Evolutionary conservation across 495 filamentous ascomycete species (phyloP).

Genomic region (Hypoxylon perforatum): DNA sequence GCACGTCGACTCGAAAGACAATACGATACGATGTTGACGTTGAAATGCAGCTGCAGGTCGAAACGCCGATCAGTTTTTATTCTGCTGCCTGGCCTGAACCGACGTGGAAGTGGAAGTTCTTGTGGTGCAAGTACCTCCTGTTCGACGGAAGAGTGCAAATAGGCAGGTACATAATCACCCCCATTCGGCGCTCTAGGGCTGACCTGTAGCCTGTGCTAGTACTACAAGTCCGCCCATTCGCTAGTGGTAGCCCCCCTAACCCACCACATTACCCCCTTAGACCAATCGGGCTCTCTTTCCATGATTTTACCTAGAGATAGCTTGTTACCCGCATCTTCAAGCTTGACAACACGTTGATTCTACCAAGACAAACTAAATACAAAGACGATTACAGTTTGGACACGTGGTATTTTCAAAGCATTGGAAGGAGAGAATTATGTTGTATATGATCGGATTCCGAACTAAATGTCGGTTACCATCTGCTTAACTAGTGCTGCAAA

Average conservation of each 20-base stretch:
- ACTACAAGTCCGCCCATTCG: background rate
- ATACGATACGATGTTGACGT: conserved; percentile 4
- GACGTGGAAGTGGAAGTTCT: conserved; percentile 12
- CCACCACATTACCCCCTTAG: conserved; percentile 3
- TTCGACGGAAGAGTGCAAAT: background rate
- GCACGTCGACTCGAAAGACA: too few relatives aligned
- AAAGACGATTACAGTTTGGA: background rate
- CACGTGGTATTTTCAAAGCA: background rate
- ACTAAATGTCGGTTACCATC: conserved; percentile 17
- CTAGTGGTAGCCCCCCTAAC: conserved; percentile 11
- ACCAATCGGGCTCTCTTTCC: background rate
- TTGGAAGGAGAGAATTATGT: conserved; percentile 5
- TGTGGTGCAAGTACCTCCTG: background rate
- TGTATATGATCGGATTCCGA: conserved; percentile 8
- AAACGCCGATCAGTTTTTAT: conserved; percentile 24
- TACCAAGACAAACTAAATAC: background rate
- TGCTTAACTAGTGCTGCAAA: conserved; percentile 35
- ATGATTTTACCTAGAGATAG: background rate
- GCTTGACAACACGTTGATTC: background rate
- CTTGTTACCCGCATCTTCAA: too few relatives aligned
- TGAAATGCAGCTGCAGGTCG: conserved; percentile 4
- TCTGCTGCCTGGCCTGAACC: conserved; percentile 48
- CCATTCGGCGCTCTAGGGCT: conserved; percentile 14
- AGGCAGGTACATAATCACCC: conserved; percentile 8
- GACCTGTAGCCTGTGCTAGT: conserved; percentile 11